Evolutionary conservation across 2,329 filamentous ascomycete genomes (phyloP).

Genomic region (Pseudogymnoascus sp.): DNA sequence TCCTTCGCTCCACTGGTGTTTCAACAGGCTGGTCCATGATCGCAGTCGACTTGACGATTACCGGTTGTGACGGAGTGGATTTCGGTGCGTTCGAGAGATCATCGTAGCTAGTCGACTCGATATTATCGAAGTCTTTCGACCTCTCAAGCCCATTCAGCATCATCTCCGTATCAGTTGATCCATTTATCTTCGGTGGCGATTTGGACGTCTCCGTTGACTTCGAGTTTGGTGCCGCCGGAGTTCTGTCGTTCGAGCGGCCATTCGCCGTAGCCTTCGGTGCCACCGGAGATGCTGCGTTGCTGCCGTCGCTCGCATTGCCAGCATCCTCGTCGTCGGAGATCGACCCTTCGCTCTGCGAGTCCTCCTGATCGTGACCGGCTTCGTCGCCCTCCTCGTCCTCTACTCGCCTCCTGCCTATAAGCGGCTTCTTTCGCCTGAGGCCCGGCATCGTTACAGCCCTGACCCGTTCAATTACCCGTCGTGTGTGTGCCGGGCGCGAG

Average conservation of each 20-base stretch:
- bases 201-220: slow-evolving; percentile 30
- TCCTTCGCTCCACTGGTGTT: slow-evolving; percentile 58
- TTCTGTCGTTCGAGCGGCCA: slow-evolving; percentile 25
- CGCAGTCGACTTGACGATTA: slow-evolving; percentile 30
- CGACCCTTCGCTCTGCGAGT: slow-evolving; percentile 58
- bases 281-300: slow-evolving; percentile 36
- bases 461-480: slow-evolving; percentile 6
- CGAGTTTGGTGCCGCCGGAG: slow-evolving; percentile 21
- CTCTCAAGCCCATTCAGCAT: slow-evolving; percentile 44
- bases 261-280: slow-evolving; percentile 27
- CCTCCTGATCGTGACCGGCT: slow-evolving; percentile 46
- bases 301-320: slow-evolving; percentile 54
- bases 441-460: slow-evolving; percentile 5
- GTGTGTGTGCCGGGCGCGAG: background rate
- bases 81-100: background rate
- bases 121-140: slow-evolving; percentile 17
- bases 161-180: slow-evolving; percentile 42
- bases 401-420: slow-evolving; percentile 58
- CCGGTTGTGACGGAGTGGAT: background rate
- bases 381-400: slow-evolving; percentile 67
- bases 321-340: slow-evolving; percentile 53
- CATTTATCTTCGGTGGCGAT: slow-evolving; percentile 31
- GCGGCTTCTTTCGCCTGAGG: slow-evolving; percentile 45
- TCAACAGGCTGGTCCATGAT: slow-evolving; percentile 40
- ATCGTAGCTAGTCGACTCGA: slow-evolving; percentile 7